Evolutionary conservation across 2,329 filamentous ascomycete species (phyloP), one percentile per base, ranked within the genome.

Genomic region (Penicillium crustosum): DNA sequence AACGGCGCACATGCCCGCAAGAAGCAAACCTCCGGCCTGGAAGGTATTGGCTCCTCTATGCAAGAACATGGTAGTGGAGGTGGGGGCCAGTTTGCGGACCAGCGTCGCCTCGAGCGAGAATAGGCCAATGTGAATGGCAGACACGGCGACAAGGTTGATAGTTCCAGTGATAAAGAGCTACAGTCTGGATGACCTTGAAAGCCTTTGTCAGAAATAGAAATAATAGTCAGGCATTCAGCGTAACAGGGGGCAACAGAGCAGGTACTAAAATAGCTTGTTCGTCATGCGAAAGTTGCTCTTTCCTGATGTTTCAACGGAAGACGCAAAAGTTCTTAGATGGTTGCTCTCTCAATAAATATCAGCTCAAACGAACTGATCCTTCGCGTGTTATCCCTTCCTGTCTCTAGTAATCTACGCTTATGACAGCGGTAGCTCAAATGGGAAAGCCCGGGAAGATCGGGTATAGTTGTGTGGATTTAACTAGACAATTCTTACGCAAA

Each of bases 1-100:
- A 79, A 82, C 38, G 79, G 79, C 6, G 65, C 75, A 49, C 68
- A 73, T 43, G 70, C 71, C 13, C 68, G 76, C 7, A 81, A 78
- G 66, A 75, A 78, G 55, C 65, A 75, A 10, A 66, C 74, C 2
- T 62, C 70, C 1, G 79, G 81, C 3, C 63, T 80, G 6, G 77
- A 79, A 50, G 80, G 79, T 2, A 70, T 80, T 4, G 78, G 79
- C 1, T 72, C 72, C 27, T 67, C 50, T 25, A 50, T 53, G n/a
- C 54, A 62, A 27, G 60, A 66, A 17, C 50, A 31, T 10, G 59
- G 60, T 8, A 54, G 63, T 13, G 70, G 73, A 59, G 53, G 63
- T 15, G 70, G 73, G 58, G 60, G 64, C 3, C 39, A 58, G 4
- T 61, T 68, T 7, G 58, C 66, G 10, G 52, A 64, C n/a, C 67